Conservation (phyloP, 306 rosid species). For the Crotalaria pallida region DNA sequence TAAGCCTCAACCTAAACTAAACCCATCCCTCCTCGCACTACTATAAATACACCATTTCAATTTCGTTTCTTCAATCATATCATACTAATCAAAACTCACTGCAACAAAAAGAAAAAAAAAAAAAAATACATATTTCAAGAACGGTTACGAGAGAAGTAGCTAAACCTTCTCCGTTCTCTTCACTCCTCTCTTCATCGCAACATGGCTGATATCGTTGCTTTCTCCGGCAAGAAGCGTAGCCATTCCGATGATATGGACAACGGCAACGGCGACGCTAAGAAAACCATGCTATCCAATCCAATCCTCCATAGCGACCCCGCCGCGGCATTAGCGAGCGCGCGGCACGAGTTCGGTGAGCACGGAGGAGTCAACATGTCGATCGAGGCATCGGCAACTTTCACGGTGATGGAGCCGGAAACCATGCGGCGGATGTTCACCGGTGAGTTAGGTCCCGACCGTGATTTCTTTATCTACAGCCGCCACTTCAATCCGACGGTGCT, state of each 20-base stretch:
- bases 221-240: slow-evolving; percentile 37
- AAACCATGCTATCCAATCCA: slow-evolving; percentile 12
- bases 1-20: too few relatives aligned
- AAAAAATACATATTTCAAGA: too few relatives aligned
- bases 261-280: slow-evolving; percentile 31
- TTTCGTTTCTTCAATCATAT: too few relatives aligned
- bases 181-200: neutral
- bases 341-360: slow-evolving; percentile 97
- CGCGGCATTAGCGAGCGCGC: slow-evolving; percentile 57
- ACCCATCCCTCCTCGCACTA: too few relatives aligned
- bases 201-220: slow-evolving; percentile 42
- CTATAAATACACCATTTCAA: too few relatives aligned
- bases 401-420: slow-evolving; percentile 96
- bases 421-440: slow-evolving; percentile 86
- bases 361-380: slow-evolving; percentile 99
- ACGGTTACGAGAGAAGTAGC: too few relatives aligned
- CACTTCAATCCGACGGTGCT: slow-evolving; percentile 95
- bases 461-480: slow-evolving; percentile 92
- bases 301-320: slow-evolving; percentile 41
- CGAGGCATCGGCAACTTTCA: slow-evolving; percentile 97
- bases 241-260: slow-evolving; percentile 29
- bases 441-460: slow-evolving; percentile 81
- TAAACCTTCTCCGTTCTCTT: neutral
- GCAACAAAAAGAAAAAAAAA: too few relatives aligned
- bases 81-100: too few relatives aligned